Conservation (phyloP, 345 rosid genomes). For the Corymbia maculata region DNA sequence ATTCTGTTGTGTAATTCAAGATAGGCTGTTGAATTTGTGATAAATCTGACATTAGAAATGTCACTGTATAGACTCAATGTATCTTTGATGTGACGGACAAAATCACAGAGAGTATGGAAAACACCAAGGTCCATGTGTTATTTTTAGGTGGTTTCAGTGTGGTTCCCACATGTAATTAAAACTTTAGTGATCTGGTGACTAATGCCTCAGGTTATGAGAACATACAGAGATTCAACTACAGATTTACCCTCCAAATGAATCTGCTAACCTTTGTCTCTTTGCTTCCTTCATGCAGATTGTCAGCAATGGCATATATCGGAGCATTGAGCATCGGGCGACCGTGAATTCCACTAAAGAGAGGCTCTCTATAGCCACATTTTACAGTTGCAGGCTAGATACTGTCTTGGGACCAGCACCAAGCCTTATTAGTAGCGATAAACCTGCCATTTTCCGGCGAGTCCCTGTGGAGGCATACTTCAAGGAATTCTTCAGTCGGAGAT, state of each 20-base stretch:
- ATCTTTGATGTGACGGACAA: neutral
- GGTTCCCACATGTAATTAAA: neutral
- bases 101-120: neutral
- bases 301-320: slow-evolving; percentile 1
- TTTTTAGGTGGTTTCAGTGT: neutral
- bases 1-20: neutral
- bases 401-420: neutral
- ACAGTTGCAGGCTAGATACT: neutral
- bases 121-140: neutral
- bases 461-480: neutral
- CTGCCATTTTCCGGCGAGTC: neutral
- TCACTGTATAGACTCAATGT: neutral
- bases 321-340: slow-evolving; percentile 5
- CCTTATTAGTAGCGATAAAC: neutral
- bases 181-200: neutral
- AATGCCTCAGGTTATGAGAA: neutral
- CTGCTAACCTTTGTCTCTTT: neutral
- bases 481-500: neutral
- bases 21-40: neutral
- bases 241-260: neutral
- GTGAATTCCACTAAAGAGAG: slow-evolving; percentile 5
- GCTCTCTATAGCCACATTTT: slow-evolving; percentile 6
- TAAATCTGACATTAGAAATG: neutral
- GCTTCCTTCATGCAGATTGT: neutral
- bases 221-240: neutral